Evolutionary conservation across 2,329 filamentous ascomycete genomes (phyloP), one percentile per base, ranked within the genome.

Genomic region (Monosporascus sp.): DNA sequence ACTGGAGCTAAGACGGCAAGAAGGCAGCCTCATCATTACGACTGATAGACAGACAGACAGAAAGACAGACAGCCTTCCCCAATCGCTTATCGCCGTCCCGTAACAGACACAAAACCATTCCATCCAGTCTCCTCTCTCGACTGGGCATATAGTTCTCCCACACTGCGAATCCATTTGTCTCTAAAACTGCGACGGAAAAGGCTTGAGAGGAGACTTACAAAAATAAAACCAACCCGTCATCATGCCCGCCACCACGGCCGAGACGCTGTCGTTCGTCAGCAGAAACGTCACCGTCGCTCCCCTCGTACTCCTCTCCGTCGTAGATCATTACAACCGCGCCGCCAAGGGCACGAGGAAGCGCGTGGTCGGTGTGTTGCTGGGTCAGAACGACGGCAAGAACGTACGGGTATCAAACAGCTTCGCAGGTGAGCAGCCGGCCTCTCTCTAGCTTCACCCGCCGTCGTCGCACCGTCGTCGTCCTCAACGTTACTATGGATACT

Each of bases 391-490:
- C 73, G 92, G 94, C 66, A 93, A 93, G 75, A 92, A 90, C 67
- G 94, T 97, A 70, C 85, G 94, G 61, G 94, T 97, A 65, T 97
- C 94, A 60, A 99, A 99, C 84, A 96, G 94, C 76, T 99, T 97
- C 73, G 94, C 94, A 68, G 92, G 93, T 97, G 71, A 49, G 83
- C 51, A 14, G 18, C 18, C 18, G 5, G 14, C 18, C 39, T 8
- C 22, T 18, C n/a, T 6, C 18, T 3, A 5, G 39, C 11, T 24
- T 18, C 39, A 15, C 18, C 22, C 17, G 37, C 37, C 37, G 18
- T 11, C 37, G 37, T 39, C 37, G 37, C n/a, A 18, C n/a, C 17
- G n/a, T 17, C 6, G 1, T 25, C 24, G 24, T 6, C n/a, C n/a
- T n/a, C 24, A 25, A 39, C 27, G 9, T 54, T 39, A 47, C 45